Evolutionary conservation across 306 rosid species (phyloP), one percentile per base, ranked within the genome.

Genomic region (Inga leiocalycina): DNA sequence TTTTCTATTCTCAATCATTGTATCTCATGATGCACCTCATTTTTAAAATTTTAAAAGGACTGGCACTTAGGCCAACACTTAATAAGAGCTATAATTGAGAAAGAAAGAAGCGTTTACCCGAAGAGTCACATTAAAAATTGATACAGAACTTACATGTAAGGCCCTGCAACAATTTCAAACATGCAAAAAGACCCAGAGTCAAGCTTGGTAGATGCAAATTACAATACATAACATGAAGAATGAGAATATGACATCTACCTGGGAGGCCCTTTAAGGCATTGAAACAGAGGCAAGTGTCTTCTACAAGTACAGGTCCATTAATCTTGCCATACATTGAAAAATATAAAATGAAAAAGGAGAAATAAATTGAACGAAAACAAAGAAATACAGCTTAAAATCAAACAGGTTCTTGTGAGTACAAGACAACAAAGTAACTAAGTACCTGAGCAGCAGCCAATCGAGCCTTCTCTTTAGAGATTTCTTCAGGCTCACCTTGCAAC

Each of bases 201-300:
- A 82, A 78, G 73, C n/a, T 62, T 72, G 37, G 67, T 5, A 78
- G 48, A 41, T 14, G 13, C 15, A 75, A 13, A 13, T 74, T 56
- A 10, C 24, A 59, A 59, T 10, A 79, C 76, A 73, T 9, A 81
- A 45, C 46, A 39, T 59, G 4, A 80, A 66, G 46, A 35, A 82
- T 11, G 74, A 57, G 48, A 68, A 86, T 72, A 49, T 27, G 52
- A 83, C 54, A 82, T 71, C 71, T 73, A 96, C 99, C 99, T 56
- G 99, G 99, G 81, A 95, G 99, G 86, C 99, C 99, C 88, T 93
- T 91, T 77, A 95, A 88, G 68, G 98, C 94, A 91, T 93, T 95
- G 91, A 93, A 95, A 89, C 99, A 95, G 71, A 95, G 99, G 89
- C 98, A 95, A 68, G 98, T 93, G 80, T 95, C 98, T 90, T 95